phyloP scores from a whole-genome alignment of 2,329 filamentous ascomycete species.

The Fusarium neocosmosporiellum region DNA sequence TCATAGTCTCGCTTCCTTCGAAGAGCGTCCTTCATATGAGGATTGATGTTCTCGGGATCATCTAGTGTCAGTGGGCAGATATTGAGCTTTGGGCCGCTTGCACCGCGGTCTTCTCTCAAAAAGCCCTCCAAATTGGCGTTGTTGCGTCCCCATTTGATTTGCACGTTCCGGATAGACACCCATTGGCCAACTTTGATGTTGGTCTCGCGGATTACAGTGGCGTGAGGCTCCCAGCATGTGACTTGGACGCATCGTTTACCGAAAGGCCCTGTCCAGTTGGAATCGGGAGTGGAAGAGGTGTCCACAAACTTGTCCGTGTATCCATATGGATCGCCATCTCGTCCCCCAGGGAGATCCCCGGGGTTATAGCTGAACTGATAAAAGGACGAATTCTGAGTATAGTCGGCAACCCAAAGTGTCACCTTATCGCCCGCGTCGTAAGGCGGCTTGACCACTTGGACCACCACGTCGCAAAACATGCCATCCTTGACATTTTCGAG shows the following conservation, averaged over 20 bases:
- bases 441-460: slow-evolving; percentile 71
- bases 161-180: slow-evolving; percentile 77
- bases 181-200: slow-evolving; percentile 69
- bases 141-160: slow-evolving; percentile 68
- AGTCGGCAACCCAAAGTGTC: slow-evolving; percentile 83
- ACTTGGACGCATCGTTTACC: slow-evolving; percentile 79
- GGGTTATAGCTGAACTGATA: slow-evolving; percentile 58
- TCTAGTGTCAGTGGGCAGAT: slow-evolving; percentile 61
- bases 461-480: slow-evolving; percentile 76
- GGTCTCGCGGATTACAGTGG: slow-evolving; percentile 61
- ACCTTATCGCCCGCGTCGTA: slow-evolving; percentile 58
- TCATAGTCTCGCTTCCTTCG: slow-evolving; percentile 74
- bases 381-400: slow-evolving; percentile 76
- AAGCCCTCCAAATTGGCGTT: slow-evolving; percentile 75
- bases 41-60: slow-evolving; percentile 56
- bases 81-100: slow-evolving; percentile 61
- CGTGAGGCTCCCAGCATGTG: slow-evolving; percentile 77
- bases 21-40: slow-evolving; percentile 67
- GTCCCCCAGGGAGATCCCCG: slow-evolving; percentile 46
- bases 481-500: slow-evolving; percentile 70
- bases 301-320: slow-evolving; percentile 56
- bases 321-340: slow-evolving; percentile 66
- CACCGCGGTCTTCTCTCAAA: slow-evolving; percentile 69
- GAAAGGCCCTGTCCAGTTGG: slow-evolving; percentile 77
- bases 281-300: slow-evolving; percentile 11